These are phyloP conservation scores for Sporisorium reilianum DNA, from an alignment of 1,284 basidiomycete species.

Conservation along the genomic window DNA sequence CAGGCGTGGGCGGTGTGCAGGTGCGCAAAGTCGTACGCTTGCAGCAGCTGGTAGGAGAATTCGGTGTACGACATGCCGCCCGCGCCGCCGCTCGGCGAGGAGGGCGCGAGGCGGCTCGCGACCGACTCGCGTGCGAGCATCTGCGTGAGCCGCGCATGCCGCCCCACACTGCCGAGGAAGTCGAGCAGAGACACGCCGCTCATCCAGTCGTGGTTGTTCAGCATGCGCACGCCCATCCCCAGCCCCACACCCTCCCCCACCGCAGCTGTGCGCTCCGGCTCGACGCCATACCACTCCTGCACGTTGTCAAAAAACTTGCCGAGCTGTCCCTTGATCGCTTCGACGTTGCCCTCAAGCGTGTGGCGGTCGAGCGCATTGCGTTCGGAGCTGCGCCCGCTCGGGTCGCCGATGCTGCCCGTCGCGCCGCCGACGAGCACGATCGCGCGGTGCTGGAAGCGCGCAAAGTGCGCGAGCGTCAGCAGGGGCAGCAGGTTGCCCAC, in stretches of 20 bases:
- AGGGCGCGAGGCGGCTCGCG: conserved; percentile 64
- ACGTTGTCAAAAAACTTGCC: conserved; percentile 80
- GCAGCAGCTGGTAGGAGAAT: conserved; percentile 95
- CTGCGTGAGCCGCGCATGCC: conserved; percentile 83
- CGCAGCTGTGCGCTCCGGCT: neutral
- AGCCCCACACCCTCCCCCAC: conserved; percentile 1
- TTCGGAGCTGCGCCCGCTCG: conserved; percentile 87
- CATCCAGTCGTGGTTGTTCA: conserved; percentile 90
- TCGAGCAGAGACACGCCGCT: conserved; percentile 80
- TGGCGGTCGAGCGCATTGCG: conserved; percentile 77
- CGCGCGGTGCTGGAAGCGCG: conserved; percentile 79
- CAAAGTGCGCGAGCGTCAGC: conserved; percentile 87
- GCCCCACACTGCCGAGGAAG: conserved; percentile 85
- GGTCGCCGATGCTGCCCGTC: conserved; percentile 96
- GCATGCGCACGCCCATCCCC: conserved; percentile 47
- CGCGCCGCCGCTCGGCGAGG: conserved; percentile 64
- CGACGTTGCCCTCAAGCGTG: conserved; percentile 79
- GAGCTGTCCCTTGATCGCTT: conserved; percentile 77
- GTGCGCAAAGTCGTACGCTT: conserved; percentile 92
- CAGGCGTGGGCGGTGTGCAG: conserved; percentile 79
- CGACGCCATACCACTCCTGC: conserved; percentile 70
- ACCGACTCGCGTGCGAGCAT: conserved; percentile 95
- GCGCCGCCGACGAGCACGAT: conserved; percentile 80
- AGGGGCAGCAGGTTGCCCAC: conserved; percentile 93
- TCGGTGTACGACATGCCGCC: conserved; percentile 92